Conservation (phyloP, 2,329 filamentous ascomycete genomes). For the Drechslerella dactyloides region DNA sequence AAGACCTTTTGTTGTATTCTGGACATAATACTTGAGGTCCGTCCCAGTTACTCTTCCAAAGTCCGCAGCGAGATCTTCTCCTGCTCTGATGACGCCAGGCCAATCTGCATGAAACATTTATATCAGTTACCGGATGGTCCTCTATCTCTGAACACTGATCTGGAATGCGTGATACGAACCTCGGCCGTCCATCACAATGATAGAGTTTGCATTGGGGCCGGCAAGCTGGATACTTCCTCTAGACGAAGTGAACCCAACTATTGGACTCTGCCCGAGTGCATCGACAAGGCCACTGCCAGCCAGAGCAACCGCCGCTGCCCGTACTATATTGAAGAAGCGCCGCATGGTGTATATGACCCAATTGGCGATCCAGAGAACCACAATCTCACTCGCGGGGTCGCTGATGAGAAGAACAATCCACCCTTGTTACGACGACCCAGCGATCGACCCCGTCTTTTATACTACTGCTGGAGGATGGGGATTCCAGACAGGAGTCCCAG, state of each 20-base stretch:
- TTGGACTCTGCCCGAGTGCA: constrained; percentile 45
- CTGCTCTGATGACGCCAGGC: constrained; percentile 69
- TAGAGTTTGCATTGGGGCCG: constrained; percentile 32
- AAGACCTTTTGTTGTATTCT: constrained; percentile 39
- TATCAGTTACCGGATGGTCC: constrained; percentile 11
- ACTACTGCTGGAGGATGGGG: constrained; percentile 14
- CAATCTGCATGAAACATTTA: constrained; percentile 45
- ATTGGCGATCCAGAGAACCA: constrained; percentile 36
- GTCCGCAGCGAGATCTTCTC: constrained; percentile 70
- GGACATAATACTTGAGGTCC: constrained; percentile 44
- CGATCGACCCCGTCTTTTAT: constrained; percentile 35
- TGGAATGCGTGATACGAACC: constrained; percentile 15
- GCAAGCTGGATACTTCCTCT: constrained; percentile 45
- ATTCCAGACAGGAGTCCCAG: neutral
- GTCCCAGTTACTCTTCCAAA: constrained; percentile 73
- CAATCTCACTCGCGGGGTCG: constrained; percentile 27
- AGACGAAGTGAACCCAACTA: constrained; percentile 36
- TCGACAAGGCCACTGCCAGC: constrained; percentile 37
- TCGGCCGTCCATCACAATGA: constrained; percentile 45
- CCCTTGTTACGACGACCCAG: constrained; percentile 19
- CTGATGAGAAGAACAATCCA: constrained; percentile 20
- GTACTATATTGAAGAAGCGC: constrained; percentile 38
- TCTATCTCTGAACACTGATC: neutral
- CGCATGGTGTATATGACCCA: constrained; percentile 32
- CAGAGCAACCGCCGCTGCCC: constrained; percentile 40